Evolutionary conservation across 169 alveolate genomes (phyloP).

Genomic region (Plasmodium gonderi): DNA sequence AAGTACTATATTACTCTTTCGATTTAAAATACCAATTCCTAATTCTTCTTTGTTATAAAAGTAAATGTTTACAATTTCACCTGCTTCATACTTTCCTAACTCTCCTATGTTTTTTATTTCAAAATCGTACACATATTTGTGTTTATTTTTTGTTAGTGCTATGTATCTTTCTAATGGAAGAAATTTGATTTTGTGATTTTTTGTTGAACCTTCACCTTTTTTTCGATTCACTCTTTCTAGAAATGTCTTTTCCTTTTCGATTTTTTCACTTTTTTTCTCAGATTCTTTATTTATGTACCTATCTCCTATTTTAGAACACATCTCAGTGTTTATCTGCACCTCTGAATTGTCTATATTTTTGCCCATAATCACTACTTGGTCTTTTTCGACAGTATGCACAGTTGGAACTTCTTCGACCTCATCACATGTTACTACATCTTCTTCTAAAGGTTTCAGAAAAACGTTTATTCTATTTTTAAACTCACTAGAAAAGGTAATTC

Average conservation of each 20-base stretch:
- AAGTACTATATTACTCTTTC: constrained; percentile 45
- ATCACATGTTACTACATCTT: background rate
- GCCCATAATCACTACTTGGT: background rate
- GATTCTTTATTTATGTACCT: too few relatives aligned
- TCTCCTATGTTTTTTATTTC: constrained; percentile 17
- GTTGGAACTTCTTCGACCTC: background rate
- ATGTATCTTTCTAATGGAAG: constrained; percentile 10
- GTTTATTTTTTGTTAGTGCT: constrained; percentile 8
- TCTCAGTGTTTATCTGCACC: background rate
- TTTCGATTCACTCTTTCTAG: background rate
- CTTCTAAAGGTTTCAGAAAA: constrained; percentile 31
- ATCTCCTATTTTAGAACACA: background rate
- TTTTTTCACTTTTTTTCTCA: too few relatives aligned
- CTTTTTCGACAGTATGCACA: background rate
- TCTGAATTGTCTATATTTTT: background rate
- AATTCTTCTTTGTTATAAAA: constrained; percentile 21
- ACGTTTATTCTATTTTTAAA: constrained; percentile 26
- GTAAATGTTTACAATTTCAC: constrained; percentile 33
- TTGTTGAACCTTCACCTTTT: background rate
- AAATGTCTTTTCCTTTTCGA: background rate
- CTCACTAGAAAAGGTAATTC: background rate
- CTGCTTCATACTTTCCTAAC: constrained; percentile 30
- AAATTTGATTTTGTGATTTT: background rate
- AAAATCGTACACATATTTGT: constrained; percentile 45
- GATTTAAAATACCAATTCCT: constrained; percentile 37